phyloP scores from a whole-genome alignment of 352 stramenopile genomes.

The Albugo laibachii region DNA sequence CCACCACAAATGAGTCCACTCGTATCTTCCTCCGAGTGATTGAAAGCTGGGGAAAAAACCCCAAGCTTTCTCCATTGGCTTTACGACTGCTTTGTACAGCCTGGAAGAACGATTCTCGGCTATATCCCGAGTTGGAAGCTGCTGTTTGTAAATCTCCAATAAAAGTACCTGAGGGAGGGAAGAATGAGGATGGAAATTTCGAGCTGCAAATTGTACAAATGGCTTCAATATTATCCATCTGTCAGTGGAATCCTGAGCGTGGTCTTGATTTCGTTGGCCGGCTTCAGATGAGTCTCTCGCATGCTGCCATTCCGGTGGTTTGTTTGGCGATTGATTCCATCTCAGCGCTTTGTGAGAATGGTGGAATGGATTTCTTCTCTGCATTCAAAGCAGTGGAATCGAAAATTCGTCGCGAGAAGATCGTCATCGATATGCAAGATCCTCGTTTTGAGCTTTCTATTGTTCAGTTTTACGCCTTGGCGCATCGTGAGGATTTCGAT shows the following conservation, averaged over 20 bases:
- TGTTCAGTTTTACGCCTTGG: conserved; percentile 23
- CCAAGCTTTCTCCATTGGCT: conserved; percentile 11
- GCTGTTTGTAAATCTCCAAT: too few species aligned
- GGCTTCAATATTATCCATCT: conserved; percentile 40
- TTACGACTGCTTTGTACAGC: conserved; percentile 34
- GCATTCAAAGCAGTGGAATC: conserved; percentile 50
- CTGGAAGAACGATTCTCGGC: conserved; percentile 38
- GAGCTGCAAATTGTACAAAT: conserved; percentile 29
- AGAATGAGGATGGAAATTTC: conserved; percentile 7
- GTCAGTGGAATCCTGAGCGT: conserved; percentile 31
- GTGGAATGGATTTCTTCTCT: conserved; percentile 58
- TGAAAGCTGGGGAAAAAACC: too few species aligned
- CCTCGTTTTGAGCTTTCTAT: conserved; percentile 33
- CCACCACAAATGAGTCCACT: too few species aligned
- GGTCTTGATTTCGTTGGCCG: conserved; percentile 44
- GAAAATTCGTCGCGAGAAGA: conserved; percentile 46
- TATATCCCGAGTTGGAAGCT: conserved; percentile 36
- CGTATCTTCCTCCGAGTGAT: too few species aligned
- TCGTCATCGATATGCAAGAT: conserved; percentile 17
- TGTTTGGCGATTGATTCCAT: conserved; percentile 48
- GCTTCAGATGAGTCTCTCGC: conserved; percentile 36
- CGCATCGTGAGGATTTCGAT: too few species aligned
- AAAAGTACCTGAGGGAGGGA: conserved; percentile 5
- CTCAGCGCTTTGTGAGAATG: conserved; percentile 22
- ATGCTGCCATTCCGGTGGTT: conserved; percentile 23